phyloP scores from a whole-genome alignment of 2,329 filamentous ascomycete species.

The Pseudocercospora fijiensis region DNA sequence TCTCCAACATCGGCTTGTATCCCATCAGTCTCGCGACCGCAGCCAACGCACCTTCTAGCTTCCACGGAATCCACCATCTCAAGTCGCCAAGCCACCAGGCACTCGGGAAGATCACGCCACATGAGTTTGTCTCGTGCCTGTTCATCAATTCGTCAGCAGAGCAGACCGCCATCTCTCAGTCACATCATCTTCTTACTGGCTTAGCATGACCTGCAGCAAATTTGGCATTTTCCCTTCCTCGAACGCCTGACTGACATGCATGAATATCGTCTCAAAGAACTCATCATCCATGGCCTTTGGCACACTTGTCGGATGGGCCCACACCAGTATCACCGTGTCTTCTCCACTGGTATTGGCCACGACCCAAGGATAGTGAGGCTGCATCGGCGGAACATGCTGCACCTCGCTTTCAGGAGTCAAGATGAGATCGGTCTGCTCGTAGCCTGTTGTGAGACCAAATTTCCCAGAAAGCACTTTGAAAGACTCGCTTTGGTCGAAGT shows the following conservation, averaged over 20 bases:
- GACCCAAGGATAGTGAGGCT: conserved; percentile 12
- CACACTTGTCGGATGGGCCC: conserved; percentile 12
- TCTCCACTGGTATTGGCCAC: not conserved
- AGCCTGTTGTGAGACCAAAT: conserved; percentile 11
- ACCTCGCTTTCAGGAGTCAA: conserved; percentile 7
- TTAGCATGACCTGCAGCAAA: conserved; percentile 12
- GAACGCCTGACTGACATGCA: conserved; percentile 3
- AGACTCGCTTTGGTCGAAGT: conserved; percentile 19
- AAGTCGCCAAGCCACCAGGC: conserved; percentile 7
- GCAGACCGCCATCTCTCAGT: not conserved
- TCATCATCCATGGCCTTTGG: conserved; percentile 9
- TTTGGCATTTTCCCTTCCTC: conserved; percentile 6
- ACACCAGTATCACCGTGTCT: conserved; percentile 11
- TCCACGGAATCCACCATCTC: conserved; percentile 20
- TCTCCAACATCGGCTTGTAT: conserved; percentile 10
- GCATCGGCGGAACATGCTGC: not conserved
- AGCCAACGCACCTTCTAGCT: conserved; percentile 7
- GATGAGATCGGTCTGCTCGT: conserved; percentile 12
- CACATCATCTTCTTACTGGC: conserved; percentile 7
- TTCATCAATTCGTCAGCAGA: not conserved
- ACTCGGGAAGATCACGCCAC: conserved; percentile 10
- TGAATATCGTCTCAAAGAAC: conserved; percentile 18
- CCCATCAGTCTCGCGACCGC: conserved; percentile 1
- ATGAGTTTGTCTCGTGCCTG: conserved; percentile 13
- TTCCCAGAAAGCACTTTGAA: conserved; percentile 19